phyloP scores from a whole-genome alignment of 768 basidiomycete genomes.

The Clavulina sp. region DNA sequence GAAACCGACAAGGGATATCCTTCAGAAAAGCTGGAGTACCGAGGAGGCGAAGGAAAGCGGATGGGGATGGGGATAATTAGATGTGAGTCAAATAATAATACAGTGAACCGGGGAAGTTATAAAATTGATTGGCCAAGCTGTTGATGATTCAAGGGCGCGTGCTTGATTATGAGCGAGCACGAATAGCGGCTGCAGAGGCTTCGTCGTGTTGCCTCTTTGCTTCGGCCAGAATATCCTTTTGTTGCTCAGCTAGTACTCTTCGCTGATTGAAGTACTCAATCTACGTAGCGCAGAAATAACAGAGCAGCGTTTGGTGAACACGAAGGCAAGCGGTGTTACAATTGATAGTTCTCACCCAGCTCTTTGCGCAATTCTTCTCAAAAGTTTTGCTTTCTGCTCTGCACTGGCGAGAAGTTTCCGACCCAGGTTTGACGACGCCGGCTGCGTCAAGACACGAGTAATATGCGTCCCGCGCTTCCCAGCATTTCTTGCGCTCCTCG shows the following conservation, averaged over 20 bases:
- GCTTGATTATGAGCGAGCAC: too few relatives aligned
- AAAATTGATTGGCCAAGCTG: too few relatives aligned
- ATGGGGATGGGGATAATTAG: too few relatives aligned
- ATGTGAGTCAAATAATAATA: too few relatives aligned
- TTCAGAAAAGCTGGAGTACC: too few relatives aligned
- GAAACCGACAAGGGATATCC: too few relatives aligned
- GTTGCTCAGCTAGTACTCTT: constrained; percentile 61
- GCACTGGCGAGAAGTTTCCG: constrained; percentile 42
- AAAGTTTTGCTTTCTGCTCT: constrained; percentile 38
- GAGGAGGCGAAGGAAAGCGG: too few relatives aligned
- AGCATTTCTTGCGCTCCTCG: constrained; percentile 62
- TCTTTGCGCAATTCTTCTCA: constrained; percentile 61
- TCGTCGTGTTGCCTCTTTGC: constrained; percentile 19
- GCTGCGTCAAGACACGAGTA: constrained; percentile 65
- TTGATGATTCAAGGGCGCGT: too few relatives aligned
- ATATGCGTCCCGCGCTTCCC: constrained; percentile 70
- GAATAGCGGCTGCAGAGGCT: too few relatives aligned
- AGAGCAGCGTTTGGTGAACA: background rate
- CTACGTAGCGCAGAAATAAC: constrained; percentile 27
- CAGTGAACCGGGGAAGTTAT: too few relatives aligned
- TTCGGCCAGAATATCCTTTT: constrained; percentile 48
- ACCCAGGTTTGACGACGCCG: constrained; percentile 55
- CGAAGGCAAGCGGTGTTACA: background rate
- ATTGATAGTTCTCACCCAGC: constrained; percentile 49
- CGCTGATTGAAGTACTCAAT: constrained; percentile 92